These are phyloP conservation scores for Sclerotinia minor DNA, from an alignment of 2,329 filamentous ascomycete species.

Conservation along the genomic window DNA sequence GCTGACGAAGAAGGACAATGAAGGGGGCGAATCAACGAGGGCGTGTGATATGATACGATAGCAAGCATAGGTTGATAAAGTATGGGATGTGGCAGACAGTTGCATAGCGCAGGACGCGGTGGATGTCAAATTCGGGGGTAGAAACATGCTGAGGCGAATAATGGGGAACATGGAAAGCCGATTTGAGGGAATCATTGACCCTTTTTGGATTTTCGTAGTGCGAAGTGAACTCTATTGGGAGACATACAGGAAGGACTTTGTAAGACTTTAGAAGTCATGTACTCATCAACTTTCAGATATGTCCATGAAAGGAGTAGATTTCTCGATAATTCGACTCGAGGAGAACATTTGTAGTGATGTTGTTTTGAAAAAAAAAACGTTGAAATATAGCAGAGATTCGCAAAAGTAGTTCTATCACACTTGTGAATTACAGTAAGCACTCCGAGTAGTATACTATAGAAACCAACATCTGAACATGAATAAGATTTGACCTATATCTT, in stretches of 20 bases:
- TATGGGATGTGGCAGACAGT: neutral
- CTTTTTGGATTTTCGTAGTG: too few relatives aligned
- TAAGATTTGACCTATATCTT: neutral
- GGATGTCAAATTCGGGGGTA: fast-evolving
- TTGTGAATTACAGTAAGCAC: neutral
- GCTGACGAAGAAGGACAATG: neutral
- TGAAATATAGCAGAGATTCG: neutral
- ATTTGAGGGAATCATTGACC: neutral
- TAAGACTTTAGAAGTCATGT: neutral
- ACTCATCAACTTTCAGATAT: neutral
- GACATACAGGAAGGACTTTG: neutral
- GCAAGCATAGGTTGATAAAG: neutral
- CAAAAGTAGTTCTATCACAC: neutral
- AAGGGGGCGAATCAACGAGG: neutral
- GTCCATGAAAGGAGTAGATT: neutral
- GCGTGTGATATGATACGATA: neutral
- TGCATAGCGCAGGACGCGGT: neutral
- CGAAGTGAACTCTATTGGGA: neutral
- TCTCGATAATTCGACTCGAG: neutral
- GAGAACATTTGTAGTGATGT: neutral
- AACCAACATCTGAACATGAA: neutral
- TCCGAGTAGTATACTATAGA: neutral
- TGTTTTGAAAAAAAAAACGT: fast-evolving
- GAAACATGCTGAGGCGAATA: neutral
- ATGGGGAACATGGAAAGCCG: neutral